phyloP scores from a whole-genome alignment of 495 filamentous ascomycete genomes.

The Neurospora sp. region DNA sequence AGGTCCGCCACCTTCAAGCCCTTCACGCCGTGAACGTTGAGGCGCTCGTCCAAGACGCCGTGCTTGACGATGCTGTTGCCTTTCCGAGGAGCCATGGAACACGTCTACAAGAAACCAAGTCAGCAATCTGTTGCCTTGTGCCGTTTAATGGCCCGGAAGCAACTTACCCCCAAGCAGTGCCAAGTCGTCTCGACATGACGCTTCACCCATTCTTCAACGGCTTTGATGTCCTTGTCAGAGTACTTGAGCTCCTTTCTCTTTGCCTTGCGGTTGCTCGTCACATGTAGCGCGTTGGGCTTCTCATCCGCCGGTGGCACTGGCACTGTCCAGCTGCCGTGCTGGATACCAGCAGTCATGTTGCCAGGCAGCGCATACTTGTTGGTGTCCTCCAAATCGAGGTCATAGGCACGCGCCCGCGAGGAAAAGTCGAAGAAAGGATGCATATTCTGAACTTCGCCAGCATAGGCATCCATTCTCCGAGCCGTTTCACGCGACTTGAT shows the following conservation, averaged over 20 bases:
- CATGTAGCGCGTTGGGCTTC: constrained; percentile 32
- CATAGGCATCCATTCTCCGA: constrained; percentile 65
- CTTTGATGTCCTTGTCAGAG: constrained; percentile 52
- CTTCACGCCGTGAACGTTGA: constrained; percentile 74
- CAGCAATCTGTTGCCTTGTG: constrained; percentile 2
- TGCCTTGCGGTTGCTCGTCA: constrained; percentile 43
- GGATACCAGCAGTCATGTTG: constrained; percentile 61
- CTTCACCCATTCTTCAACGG: constrained; percentile 70
- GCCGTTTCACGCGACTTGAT: constrained; percentile 80
- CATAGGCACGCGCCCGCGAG: constrained; percentile 54
- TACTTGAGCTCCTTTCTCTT: constrained; percentile 57
- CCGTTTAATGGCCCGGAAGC: neutral
- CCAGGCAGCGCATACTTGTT: constrained; percentile 64
- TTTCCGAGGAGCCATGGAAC: constrained; percentile 70
- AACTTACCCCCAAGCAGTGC: constrained; percentile 50
- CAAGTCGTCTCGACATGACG: constrained; percentile 71
- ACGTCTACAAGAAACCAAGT: constrained; percentile 40
- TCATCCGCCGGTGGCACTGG: constrained; percentile 32
- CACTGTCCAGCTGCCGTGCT: constrained; percentile 41
- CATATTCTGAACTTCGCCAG: constrained; percentile 63
- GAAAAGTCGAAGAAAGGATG: constrained; percentile 58
- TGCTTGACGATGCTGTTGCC: constrained; percentile 74
- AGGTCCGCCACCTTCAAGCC: constrained; percentile 75
- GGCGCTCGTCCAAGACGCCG: constrained; percentile 67
- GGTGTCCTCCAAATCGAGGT: constrained; percentile 65